Evolutionary conservation across 2,329 filamentous ascomycete genomes (phyloP), one percentile per base, ranked within the genome.

Genomic region (Lasiodiplodia hormozganensis): DNA sequence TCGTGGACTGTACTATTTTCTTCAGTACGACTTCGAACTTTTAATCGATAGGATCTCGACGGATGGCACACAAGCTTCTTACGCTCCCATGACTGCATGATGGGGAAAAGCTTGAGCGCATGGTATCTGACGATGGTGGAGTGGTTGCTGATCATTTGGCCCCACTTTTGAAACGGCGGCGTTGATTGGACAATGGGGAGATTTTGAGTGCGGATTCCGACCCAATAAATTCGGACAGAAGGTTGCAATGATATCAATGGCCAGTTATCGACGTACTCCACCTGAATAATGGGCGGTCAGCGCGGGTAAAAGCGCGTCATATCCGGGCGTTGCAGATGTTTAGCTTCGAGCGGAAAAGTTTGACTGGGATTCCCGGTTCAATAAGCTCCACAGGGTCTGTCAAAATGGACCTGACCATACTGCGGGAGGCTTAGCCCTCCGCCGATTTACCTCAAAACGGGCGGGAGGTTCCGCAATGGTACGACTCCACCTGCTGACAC

Each of bases 401-500:
- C n/a, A 2, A n/a, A 47, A 21, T 4, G 18, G 43, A 4, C 10
- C n/a, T 47, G 43, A n/a, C 43, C 43, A 47, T 47, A 21, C 43
- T 47, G 43, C 1, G n/a, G n/a, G 1, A 10, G 43, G 43, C 21
- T 47, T 47, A 47, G 43, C 43, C 11, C 43, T 21, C 43, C 43
- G n/a, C 43, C 5, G n/a, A 21, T 21, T 21, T 18, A 47, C 7
- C 43, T 43, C 36, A 5, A 25, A 40, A n/a, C n/a, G 38, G 58
- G 58, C 25, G 40, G 40, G 23, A 38, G n/a, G 7, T 64, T 64
- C 60, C 60, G 47, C 47, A 52, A 52, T 62, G 28, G 47, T 38
- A 36, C 47, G 60, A 52, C 47, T 38, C 60, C 43, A 64, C 60
- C 43, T 6, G 23, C 40, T 23, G 28, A 28, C 60, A 21, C 43